Percentiles rank a stretch among this genome's conserved stretches.
phyloP scores from a whole-genome alignment of 257 asterid genomes.

The Solanum pennellii region DNA sequence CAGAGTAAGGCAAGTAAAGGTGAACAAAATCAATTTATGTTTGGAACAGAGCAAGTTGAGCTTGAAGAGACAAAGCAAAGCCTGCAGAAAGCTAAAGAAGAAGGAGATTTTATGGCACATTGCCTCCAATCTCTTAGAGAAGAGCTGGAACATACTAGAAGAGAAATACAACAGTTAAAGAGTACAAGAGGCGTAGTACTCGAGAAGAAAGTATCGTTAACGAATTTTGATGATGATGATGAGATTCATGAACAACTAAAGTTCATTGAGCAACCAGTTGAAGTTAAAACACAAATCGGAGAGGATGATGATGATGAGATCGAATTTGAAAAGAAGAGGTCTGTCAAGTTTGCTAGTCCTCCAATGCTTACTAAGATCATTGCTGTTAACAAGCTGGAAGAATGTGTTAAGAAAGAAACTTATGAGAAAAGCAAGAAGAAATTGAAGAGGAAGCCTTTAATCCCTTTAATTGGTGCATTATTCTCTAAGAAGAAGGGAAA shows the following conservation, averaged over 20 bases:
- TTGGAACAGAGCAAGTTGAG: slow-evolving; percentile 22
- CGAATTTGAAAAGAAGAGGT: slow-evolving; percentile 43
- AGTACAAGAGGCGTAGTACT: slow-evolving; percentile 11
- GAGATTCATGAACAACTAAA: slow-evolving; percentile 50
- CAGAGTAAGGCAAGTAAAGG: slow-evolving; percentile 14
- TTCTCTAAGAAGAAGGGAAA: slow-evolving; percentile 35
- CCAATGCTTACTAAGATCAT: slow-evolving; percentile 45
- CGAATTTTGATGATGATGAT: not conserved
- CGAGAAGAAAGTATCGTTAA: not conserved
- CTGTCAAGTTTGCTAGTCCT: slow-evolving; percentile 72
- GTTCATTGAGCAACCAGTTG: slow-evolving; percentile 31
- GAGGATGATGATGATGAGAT: not conserved
- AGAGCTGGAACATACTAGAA: slow-evolving; percentile 58
- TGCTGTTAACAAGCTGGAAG: slow-evolving; percentile 4
- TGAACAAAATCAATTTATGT: slow-evolving; percentile 4
- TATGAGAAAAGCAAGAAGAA: slow-evolving; percentile 22
- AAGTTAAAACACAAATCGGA: not conserved
- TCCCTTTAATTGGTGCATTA: slow-evolving; percentile 46
- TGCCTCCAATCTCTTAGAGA: slow-evolving; percentile 40
- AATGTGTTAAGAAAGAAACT: not conserved
- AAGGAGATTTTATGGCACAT: slow-evolving; percentile 39
- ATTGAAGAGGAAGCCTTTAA: slow-evolving; percentile 42
- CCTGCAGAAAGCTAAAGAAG: slow-evolving; percentile 48
- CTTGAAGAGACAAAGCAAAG: slow-evolving; percentile 45
- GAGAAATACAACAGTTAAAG: slow-evolving; percentile 47